phyloP scores from a whole-genome alignment of 2,329 filamentous ascomycete species.

The Nigrospora oryzae region DNA sequence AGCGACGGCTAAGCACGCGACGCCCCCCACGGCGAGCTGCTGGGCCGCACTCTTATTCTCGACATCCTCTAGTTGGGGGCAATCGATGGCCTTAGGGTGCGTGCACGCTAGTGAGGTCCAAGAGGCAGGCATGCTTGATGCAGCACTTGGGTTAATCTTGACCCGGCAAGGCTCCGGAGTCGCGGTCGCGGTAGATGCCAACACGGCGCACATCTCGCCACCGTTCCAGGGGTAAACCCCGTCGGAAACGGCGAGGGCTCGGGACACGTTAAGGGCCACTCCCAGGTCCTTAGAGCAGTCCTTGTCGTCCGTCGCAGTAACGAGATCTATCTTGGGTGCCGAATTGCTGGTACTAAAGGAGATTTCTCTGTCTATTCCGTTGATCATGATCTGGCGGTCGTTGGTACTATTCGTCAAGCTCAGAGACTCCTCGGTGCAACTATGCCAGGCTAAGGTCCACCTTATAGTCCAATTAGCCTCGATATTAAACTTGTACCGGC shows the following conservation, averaged over 20 bases:
- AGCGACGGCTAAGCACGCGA: neutral
- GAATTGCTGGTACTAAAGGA: neutral
- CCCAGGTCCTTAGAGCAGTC: neutral
- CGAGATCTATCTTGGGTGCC: conserved; percentile 6
- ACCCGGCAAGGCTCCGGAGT: conserved; percentile 3
- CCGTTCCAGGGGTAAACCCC: neutral
- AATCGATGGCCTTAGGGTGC: neutral
- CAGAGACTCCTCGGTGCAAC: neutral
- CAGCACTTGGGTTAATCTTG: conserved; percentile 2
- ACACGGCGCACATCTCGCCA: neutral
- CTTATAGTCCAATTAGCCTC: neutral
- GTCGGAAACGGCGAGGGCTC: neutral
- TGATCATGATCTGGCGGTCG: too few species aligned
- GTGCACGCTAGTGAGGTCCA: neutral
- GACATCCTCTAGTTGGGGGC: too few species aligned
- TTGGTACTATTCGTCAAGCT: too few species aligned
- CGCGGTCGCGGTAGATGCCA: neutral
- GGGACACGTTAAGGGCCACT: neutral
- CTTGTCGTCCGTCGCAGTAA: conserved; percentile 3
- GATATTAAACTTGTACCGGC: neutral
- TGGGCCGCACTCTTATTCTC: neutral
- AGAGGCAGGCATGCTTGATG: conserved; percentile 2
- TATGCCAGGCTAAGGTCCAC: neutral
- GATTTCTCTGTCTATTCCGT: neutral
- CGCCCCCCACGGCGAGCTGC: neutral